Conservation (phyloP, 2,329 filamentous ascomycete species). For the Esteya vermicola region DNA sequence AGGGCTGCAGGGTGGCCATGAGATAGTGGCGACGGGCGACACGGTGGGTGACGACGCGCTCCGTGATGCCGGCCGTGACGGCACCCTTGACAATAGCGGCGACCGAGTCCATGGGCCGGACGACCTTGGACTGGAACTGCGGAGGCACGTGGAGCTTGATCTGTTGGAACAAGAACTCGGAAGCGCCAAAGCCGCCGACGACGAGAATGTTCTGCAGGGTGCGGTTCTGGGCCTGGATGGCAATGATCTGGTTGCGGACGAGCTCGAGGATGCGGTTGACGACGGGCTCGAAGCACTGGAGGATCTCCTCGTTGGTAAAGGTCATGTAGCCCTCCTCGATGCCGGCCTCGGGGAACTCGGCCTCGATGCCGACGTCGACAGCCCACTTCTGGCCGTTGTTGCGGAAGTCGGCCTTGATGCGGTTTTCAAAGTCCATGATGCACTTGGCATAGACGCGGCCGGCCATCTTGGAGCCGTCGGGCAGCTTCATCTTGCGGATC, state of each 20-base stretch:
- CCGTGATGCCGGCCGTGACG: slow-evolving; percentile 93
- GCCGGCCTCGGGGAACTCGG: slow-evolving; percentile 91
- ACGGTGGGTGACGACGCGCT: slow-evolving; percentile 91
- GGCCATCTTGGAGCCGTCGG: slow-evolving; percentile 93
- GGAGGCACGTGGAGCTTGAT: slow-evolving; percentile 97
- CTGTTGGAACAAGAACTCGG: slow-evolving; percentile 97
- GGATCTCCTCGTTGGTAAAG: slow-evolving; percentile 96
- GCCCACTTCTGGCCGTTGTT: slow-evolving; percentile 99
- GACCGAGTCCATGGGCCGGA: slow-evolving; percentile 96
- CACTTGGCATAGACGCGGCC: slow-evolving; percentile 97
- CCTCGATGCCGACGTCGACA: slow-evolving; percentile 95
- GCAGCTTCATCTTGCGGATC: slow-evolving; percentile 98
- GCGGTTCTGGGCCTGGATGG: slow-evolving; percentile 93
- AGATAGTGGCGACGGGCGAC: slow-evolving; percentile 96
- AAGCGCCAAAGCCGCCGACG: slow-evolving; percentile 94
- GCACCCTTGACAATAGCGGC: slow-evolving; percentile 97
- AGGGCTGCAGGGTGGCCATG: slow-evolving; percentile 96
- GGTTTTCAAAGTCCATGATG: slow-evolving; percentile 99
- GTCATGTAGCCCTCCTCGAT: slow-evolving; percentile 99
- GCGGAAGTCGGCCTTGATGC: slow-evolving; percentile 98
- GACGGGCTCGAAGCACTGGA: slow-evolving; percentile 97
- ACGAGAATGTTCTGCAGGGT: slow-evolving; percentile 91
- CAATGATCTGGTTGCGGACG: slow-evolving; percentile 96
- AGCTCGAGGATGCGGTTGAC: slow-evolving; percentile 94
- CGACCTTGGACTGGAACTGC: slow-evolving; percentile 96